A percentile compares a stretch with the other conserved stretches of the same genome.
Evolutionary conservation across 352 stramenopile genomes (phyloP).

Genomic region (Globisporangium echinulatum): DNA sequence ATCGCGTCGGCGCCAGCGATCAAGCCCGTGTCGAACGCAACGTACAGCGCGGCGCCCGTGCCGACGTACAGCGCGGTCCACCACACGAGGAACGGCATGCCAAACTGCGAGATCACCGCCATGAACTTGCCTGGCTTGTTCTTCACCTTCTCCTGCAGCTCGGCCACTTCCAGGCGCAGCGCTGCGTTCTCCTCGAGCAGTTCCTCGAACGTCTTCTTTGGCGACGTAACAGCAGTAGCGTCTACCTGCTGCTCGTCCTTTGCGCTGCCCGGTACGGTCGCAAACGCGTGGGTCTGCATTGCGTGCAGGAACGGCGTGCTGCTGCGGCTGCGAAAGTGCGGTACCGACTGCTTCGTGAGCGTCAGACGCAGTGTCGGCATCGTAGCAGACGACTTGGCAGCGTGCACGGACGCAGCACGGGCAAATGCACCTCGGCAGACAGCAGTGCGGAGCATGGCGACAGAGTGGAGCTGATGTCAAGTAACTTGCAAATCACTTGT

Average conservation of each 20-base stretch:
- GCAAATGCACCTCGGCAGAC: conserved; percentile 9
- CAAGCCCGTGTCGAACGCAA: conserved; percentile 62
- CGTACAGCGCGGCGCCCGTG: conserved; percentile 69
- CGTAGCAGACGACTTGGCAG: background rate
- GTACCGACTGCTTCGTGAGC: conserved; percentile 1
- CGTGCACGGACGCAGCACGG: conserved; percentile 2
- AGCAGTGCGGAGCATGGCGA: conserved; percentile 11
- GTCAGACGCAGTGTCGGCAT: conserved; percentile 14
- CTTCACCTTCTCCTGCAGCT: conserved; percentile 44
- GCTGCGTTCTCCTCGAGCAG: conserved; percentile 70
- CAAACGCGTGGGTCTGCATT: conserved; percentile 45
- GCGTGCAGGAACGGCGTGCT: conserved; percentile 15
- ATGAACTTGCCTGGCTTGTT: conserved; percentile 79
- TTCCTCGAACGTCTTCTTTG: conserved; percentile 56
- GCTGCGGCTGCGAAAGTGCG: background rate
- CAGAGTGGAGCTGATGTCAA: background rate
- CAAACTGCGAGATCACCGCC: conserved; percentile 76
- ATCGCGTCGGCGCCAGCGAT: conserved; percentile 74
- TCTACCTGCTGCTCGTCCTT: conserved; percentile 25
- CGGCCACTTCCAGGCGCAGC: conserved; percentile 63
- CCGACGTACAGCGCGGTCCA: conserved; percentile 74
- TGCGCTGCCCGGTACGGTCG: conserved; percentile 23
- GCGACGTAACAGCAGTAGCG: background rate
- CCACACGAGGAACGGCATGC: conserved; percentile 79
- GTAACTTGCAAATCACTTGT: too few relatives aligned